Base-by-base conservation (phyloP, 768 basidiomycete genomes). In the Cubamyces lactineus region DNA sequence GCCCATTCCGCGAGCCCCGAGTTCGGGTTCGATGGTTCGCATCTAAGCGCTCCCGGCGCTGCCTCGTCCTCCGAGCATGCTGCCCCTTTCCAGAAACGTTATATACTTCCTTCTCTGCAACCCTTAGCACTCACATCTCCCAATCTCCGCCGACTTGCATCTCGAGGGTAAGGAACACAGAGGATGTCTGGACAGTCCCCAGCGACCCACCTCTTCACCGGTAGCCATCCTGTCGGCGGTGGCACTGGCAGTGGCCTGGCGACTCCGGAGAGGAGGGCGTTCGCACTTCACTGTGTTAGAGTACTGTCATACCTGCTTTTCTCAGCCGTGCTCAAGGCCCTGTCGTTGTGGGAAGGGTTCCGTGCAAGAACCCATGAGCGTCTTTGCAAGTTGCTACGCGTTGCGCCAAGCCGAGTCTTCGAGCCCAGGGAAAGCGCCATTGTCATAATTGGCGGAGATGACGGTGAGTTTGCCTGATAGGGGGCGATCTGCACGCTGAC, bases 371-470 rank as follows among this genome's bases (percentile, higher is more conserved):
- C 59, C 9, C 71, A 65, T 40, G 64, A 58, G 38, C 63, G 63
- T 51, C 60, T 57, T 55, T 65, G 65, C 40, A 46, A 34, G 4
- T 13, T 62, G 6, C 42, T 66, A 17, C 39, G 64, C n/a, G 45
- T 68, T 11, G 57, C 63, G 17, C 68, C 71, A 17, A 70, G 68
- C 61, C 61, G 59, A 17, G 70, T 70, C 1, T 70, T 64, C 62
- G 64, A 43, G n/a, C 63, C 68, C 6, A 57, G 67, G 41, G 66
- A 72, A 26, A 69, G 74, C 50, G 74, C 74, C 17, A 57, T 75
- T 5, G 62, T 74, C 13, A 67, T 75, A 45, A 48, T 74, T 23
- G 73, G 70, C 34, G 74, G 67, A 13, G 71, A 74, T 48, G 68
- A 69, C 60, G 73, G 73, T 53, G 5, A 43, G 59, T 42, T 38